Base-by-base conservation (phyloP, 2,329 filamentous ascomycete genomes). In the Bertia moriformis region DNA sequence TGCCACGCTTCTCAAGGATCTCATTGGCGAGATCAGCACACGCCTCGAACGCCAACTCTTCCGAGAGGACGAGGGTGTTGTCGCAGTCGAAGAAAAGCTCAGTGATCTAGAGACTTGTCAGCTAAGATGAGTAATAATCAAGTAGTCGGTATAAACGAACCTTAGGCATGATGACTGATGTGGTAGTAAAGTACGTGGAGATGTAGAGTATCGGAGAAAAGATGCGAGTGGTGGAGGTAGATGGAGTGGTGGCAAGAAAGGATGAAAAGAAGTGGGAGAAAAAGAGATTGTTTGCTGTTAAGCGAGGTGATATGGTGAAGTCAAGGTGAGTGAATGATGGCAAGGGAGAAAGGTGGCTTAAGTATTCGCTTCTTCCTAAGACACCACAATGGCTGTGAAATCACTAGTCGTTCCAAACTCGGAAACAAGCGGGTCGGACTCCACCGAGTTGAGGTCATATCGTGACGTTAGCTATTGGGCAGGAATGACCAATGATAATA, bases 11-110 rank as follows among this genome's bases (percentile, higher is more conserved):
- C 52, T 71, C 67, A 49, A 85, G 67, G 49, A 85, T 74, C 56
- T 83, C 71, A 59, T 86, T 86, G 61, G 78, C 74, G 47, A 85
- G 67, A 43, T 81, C 76, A 55, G 80, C 78, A 58, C 79, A 84
- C 44, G 79, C 80, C 60, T 83, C 78, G 54, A 86, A 85, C 53
- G 81, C 81, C 47, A 84, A 63, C 47, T 72, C 71, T 63, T 86
- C 81, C 38, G 79, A 84, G 57, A 83, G 67, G 59, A 82, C 80
- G 53, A 86, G 78, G 44, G 81, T 86, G 67, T 86, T 86, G 67
- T 86, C 63, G 49, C 61, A 66, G 48, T 78, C 73, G 54, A 77
- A 72, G 48, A 78, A 65, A 46, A 78, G 58, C 48, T 72, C 66
- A 41, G 69, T 76, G 55, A 73, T 72, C 71, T 77, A 49, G 10